Evolutionary conservation across 2,329 filamentous ascomycete species (phyloP), one percentile per base, ranked within the genome.

Genomic region (Coniochaeta prunicola): DNA sequence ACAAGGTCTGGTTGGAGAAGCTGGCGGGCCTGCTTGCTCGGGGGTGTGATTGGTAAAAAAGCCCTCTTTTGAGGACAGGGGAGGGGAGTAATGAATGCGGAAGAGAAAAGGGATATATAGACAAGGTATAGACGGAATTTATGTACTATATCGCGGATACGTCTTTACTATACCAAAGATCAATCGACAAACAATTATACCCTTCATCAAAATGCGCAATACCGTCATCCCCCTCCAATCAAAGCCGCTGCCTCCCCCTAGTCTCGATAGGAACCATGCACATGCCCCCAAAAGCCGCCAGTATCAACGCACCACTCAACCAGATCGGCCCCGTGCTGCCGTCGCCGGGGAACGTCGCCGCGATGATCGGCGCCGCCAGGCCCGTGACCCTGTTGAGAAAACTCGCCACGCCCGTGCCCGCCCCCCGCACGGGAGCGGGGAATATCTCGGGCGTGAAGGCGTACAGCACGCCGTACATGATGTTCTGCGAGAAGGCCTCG

Each of bases 391-490:
- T 77, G 70, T 91, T 91, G 61, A 91, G 71, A 67, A 89, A 88
- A 67, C 84, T 88, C 24, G 85, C 84, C 54, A 91, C 86, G 45
- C 88, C 89, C 0, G 85, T 88, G 6, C 87, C 89, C 0, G 87
- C 89, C 5, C 88, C 89, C 33, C 89, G 77, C 24, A 88, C 83
- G 0, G 87, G 86, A 0, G 87, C 86, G 0, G 88, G 88, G 72
- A 92, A 91, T 30, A 91, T 83, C 67, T 91, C 89, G 0, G 89
- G 88, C 0, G 89, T 91, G 68, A 90, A 91, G 8, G 88, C 86
- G 69, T 90, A 91, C 1, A 92, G 74, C 1, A 90, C 86, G 59
- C 87, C 88, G 71, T 90, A 91, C 84, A 89, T 89, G 73, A 89
- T 87, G 67, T 89, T 89, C 71, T 90, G 87, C 63, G 85, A 82